phyloP scores from a whole-genome alignment of 2,329 filamentous ascomycete species.

The Neurospora sp. region DNA sequence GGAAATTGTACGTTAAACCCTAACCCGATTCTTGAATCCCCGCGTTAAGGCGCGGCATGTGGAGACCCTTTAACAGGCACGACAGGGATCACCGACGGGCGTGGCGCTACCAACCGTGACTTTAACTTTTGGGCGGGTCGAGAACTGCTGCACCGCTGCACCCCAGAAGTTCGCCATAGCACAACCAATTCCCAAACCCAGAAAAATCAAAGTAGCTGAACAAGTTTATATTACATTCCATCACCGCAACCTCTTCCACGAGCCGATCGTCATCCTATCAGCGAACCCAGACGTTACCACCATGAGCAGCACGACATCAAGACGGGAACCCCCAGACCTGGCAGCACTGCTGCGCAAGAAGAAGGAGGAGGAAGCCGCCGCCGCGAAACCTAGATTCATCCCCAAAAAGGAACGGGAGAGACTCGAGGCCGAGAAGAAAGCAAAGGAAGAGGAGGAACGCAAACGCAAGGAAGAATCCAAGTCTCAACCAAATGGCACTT shows the following conservation, averaged over 20 bases:
- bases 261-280: background rate
- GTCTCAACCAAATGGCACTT: slow-evolving; percentile 6
- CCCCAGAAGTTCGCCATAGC: background rate
- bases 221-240: background rate
- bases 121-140: background rate
- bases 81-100: background rate
- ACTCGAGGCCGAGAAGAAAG: slow-evolving; percentile 66
- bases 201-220: background rate
- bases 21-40: slow-evolving; percentile 2
- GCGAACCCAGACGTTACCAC: background rate
- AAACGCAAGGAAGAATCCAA: slow-evolving; percentile 12
- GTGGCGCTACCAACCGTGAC: background rate
- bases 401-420: slow-evolving; percentile 75
- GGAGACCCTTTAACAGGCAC: background rate
- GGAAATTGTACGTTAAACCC: slow-evolving; percentile 1
- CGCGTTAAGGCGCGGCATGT: background rate
- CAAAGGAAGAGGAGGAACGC: slow-evolving; percentile 50
- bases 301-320: slow-evolving; percentile 8
- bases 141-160: background rate
- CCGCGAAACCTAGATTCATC: slow-evolving; percentile 44
- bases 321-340: slow-evolving; percentile 18
- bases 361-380: slow-evolving; percentile 44
- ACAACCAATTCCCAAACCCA: background rate
- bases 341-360: slow-evolving; percentile 62
- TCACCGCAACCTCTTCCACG: background rate